Evolutionary conservation across 108 stramenopile species (phyloP).

Genomic region (Skeletonema potamos): DNA sequence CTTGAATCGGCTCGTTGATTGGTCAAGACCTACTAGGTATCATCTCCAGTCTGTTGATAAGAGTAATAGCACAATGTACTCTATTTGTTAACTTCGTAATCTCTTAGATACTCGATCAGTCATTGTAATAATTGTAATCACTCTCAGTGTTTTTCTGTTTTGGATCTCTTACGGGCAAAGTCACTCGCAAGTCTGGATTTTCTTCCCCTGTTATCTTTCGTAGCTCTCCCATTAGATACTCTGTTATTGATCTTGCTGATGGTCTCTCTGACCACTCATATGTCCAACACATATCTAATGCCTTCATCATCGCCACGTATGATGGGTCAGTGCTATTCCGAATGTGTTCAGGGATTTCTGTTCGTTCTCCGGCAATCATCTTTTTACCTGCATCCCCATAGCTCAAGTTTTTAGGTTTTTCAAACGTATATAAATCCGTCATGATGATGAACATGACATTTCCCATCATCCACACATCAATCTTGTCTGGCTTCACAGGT

Average conservation of each 20-base stretch:
- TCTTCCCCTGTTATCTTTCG: conserved; percentile 34
- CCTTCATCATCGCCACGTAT: conserved; percentile 39
- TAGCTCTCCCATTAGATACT: conserved; percentile 33
- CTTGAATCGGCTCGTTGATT: no score
- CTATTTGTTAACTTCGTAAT: no score
- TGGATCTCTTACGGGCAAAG: conserved; percentile 37
- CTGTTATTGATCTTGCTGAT: conserved; percentile 25
- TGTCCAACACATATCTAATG: conserved; percentile 52
- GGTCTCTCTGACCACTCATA: conserved; percentile 38
- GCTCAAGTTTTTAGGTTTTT: conserved; percentile 34
- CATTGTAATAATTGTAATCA: conserved; percentile 29
- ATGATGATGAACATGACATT: conserved; percentile 42
- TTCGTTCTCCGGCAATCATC: conserved; percentile 28
- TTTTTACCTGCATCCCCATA: conserved; percentile 10
- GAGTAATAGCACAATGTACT: no score
- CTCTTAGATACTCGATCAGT: no score
- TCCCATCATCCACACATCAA: conserved; percentile 55
- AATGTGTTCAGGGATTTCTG: conserved; percentile 37
- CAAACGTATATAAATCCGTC: conserved; percentile 42
- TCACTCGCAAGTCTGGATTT: conserved; percentile 38
- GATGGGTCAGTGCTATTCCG: conserved; percentile 32
- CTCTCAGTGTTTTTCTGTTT: conserved; percentile 25
- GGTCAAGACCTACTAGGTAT: no score
- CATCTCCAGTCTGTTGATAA: no score
- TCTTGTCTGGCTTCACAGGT: conserved; percentile 6